Evolutionary conservation across 108 stramenopile genomes (phyloP), one percentile per base, ranked within the genome.

Genomic region (Epithemia pelagica): DNA sequence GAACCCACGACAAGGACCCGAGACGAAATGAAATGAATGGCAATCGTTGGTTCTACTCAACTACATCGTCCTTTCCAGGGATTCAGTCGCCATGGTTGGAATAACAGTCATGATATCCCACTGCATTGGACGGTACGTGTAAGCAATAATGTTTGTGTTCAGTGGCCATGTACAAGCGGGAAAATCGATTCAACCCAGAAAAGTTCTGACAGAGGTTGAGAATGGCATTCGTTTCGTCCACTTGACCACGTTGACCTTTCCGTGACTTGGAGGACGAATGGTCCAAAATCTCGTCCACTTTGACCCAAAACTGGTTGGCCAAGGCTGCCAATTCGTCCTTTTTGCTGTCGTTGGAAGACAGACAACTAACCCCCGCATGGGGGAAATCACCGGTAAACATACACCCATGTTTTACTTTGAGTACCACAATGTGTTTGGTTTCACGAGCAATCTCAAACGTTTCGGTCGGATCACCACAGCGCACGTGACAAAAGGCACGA

Each of bases 351-450:
- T 15, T 46, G 15, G 37, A 46, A 8, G 59, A 22, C 21, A 65
- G 54, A 58, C 65, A 70, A 0, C 64, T 32, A 2, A 72, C 75
- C 1, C 75, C 75, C 7, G 71, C 70, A 46, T 76, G 75, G 26
- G 64, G 75, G 46, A 76, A 76, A 32, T 76, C 75, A 15, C 75
- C 75, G 21, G 75, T 76, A 37, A 76, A 76, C 21, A 68, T 37
- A 7, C 51, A 57, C 7, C 71, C 75, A 32, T 54, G 54, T 19
- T 62, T 33, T 20, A 60, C 75, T 54, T 66, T 62, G 1, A 76
- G 22, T 1, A 72, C 75, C 23, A 72, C 75, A 24, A 76, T 53
- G 37, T 60, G 30, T 1, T 72, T 21, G 32, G 61, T 76, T 28
- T 76, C 75, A 19, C 75, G 33, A 0, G 68, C 66, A 51, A 76